phyloP scores from a whole-genome alignment of 1,284 basidiomycete species.

The Ceratorhiza oryzae-sativae region DNA sequence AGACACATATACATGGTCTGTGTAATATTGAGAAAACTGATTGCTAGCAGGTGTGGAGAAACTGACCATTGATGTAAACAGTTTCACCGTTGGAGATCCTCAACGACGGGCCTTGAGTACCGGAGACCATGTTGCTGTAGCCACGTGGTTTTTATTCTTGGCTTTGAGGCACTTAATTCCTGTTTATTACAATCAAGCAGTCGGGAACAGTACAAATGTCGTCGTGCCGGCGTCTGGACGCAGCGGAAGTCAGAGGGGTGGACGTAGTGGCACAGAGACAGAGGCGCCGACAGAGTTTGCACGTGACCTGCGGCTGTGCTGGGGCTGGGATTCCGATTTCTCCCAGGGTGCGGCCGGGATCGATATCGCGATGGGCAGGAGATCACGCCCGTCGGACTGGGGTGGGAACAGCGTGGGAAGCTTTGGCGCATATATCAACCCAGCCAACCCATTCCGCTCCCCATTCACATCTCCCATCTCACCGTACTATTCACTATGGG shows the following conservation, averaged over 20 bases:
- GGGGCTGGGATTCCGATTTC: neutral
- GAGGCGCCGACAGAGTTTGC: neutral
- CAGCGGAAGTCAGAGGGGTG: too few relatives aligned
- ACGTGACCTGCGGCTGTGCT: slow-evolving; percentile 28
- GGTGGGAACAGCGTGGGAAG: slow-evolving; percentile 35
- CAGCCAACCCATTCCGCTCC: neutral
- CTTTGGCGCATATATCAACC: slow-evolving; percentile 17
- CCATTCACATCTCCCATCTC: slow-evolving; percentile 14
- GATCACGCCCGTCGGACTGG: neutral
- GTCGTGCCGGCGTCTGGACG: too few relatives aligned
- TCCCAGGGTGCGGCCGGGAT: slow-evolving; percentile 17
- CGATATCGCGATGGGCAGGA: slow-evolving; percentile 25
- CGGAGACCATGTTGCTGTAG: slow-evolving; percentile 30
- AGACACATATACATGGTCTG: slow-evolving; percentile 96
- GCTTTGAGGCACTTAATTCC: too few relatives aligned
- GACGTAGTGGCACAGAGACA: slow-evolving; percentile 13
- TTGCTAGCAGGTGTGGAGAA: slow-evolving; percentile 43
- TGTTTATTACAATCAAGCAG: too few relatives aligned
- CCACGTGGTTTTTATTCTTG: slow-evolving; percentile 23
- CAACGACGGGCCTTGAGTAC: slow-evolving; percentile 10
- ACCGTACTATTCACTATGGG: slow-evolving; percentile 49
- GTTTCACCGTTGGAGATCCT: slow-evolving; percentile 65
- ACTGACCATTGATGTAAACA: slow-evolving; percentile 79
- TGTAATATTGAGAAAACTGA: slow-evolving; percentile 49
- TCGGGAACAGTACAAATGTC: too few relatives aligned